A percentile compares a stretch with the other conserved stretches of the same genome.
Evolutionary conservation across 2,329 filamentous ascomycete species (phyloP).

Genomic region (Verticillium alfalfae): DNA sequence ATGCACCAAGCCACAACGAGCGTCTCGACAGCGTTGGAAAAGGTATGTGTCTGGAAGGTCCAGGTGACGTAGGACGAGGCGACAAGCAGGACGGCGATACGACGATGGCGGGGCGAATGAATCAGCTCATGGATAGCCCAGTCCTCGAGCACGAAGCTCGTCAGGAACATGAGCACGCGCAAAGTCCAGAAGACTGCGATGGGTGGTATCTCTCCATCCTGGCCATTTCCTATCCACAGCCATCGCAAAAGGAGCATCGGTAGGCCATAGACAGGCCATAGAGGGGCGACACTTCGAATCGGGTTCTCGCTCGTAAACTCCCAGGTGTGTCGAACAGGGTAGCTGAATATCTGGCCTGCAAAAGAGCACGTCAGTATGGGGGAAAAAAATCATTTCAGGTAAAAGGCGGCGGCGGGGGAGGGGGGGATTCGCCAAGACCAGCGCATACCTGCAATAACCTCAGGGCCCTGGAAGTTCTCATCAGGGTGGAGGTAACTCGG

Average conservation of each 20-base stretch:
- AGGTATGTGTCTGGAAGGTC: conserved; percentile 98
- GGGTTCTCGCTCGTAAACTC: conserved; percentile 87
- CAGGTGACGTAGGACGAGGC: conserved; percentile 97
- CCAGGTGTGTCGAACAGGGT: conserved; percentile 87
- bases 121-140: conserved; percentile 95
- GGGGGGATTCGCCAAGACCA: not conserved
- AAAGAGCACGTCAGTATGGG: not conserved
- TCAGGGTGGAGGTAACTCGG: conserved; percentile 97
- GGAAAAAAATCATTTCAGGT: not conserved
- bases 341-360: conserved; percentile 84
- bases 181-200: conserved; percentile 84
- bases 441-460: conserved; percentile 85
- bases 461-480: conserved; percentile 97
- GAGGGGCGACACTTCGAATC: conserved; percentile 90
- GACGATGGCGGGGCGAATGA: conserved; percentile 64
- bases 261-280: conserved; percentile 93
- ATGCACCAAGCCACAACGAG: conserved; percentile 88
- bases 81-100: conserved; percentile 73
- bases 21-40: conserved; percentile 96
- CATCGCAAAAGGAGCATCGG: conserved; percentile 91
- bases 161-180: conserved; percentile 82
- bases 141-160: conserved; percentile 95
- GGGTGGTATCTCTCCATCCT: conserved; percentile 73
- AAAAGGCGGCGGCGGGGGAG: not conserved
- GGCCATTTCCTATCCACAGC: conserved; percentile 82